Conservation (phyloP, 2,329 filamentous ascomycete genomes). For the Aspergillus fructus region DNA sequence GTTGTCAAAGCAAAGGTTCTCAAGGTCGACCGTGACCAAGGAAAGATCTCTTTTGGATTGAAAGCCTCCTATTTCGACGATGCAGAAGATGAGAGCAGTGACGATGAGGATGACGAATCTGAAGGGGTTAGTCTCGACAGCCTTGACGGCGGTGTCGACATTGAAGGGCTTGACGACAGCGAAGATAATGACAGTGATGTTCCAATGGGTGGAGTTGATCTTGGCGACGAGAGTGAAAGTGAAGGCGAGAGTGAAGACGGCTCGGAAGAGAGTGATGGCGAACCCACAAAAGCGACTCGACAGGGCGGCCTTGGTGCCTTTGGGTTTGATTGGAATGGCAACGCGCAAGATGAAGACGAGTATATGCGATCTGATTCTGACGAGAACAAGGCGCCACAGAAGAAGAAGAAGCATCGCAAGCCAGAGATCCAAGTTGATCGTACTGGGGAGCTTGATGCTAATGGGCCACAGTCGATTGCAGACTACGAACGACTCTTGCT, state of each 20-base stretch:
- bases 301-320: slow-evolving; percentile 63
- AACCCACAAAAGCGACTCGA: slow-evolving; percentile 41
- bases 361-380: slow-evolving; percentile 53
- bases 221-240: slow-evolving; percentile 42
- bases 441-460: slow-evolving; percentile 85
- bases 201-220: slow-evolving; percentile 46
- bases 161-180: slow-evolving; percentile 37
- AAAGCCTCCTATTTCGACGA: slow-evolving; percentile 85
- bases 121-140: slow-evolving; percentile 32
- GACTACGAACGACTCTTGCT: slow-evolving; percentile 94
- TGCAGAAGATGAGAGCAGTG: slow-evolving; percentile 47
- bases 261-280: slow-evolving; percentile 40
- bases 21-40: slow-evolving; percentile 71
- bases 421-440: slow-evolving; percentile 79
- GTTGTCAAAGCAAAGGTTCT: slow-evolving; percentile 88
- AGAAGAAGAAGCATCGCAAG: slow-evolving; percentile 75
- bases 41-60: slow-evolving; percentile 81
- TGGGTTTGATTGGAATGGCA: slow-evolving; percentile 86
- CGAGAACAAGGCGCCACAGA: slow-evolving; percentile 47
- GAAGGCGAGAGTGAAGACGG: slow-evolving; percentile 50
- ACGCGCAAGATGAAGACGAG: slow-evolving; percentile 55
- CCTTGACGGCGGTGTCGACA: slow-evolving; percentile 30
- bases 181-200: slow-evolving; percentile 34
- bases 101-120: slow-evolving; percentile 48
- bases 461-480: slow-evolving; percentile 83